These are phyloP conservation scores for Nitzschia sp. DNA, from an alignment of 108 stramenopile genomes.

Conservation along the genomic window DNA sequence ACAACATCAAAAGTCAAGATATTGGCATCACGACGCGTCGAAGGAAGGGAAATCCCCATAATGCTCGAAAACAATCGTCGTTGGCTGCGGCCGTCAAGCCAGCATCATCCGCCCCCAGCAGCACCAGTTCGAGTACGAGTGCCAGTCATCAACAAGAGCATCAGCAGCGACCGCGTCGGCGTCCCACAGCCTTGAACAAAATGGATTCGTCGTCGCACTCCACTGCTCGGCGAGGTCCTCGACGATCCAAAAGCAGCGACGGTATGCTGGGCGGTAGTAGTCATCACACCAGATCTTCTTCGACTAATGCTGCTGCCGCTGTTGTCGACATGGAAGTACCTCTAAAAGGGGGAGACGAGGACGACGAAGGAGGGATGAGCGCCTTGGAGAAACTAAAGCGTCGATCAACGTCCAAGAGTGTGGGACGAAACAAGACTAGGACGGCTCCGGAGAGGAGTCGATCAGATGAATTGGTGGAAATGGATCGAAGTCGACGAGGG, in stretches of 20 bases:
- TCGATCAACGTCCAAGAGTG: slow-evolving; percentile 1
- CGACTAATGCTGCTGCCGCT: background rate
- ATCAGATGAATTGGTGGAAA: slow-evolving; percentile 6
- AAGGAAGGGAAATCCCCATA: background rate
- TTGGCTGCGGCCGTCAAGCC: background rate
- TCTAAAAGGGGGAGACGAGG: background rate
- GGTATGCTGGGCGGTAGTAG: background rate
- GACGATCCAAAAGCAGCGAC: background rate
- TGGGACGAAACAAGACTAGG: background rate
- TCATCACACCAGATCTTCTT: background rate
- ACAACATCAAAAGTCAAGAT: background rate
- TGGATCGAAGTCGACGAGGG: background rate
- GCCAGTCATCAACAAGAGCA: too few species aligned
- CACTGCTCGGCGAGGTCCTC: too few species aligned
- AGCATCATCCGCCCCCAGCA: too few species aligned
- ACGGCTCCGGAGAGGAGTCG: background rate
- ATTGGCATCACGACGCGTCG: background rate
- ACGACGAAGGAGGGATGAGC: background rate
- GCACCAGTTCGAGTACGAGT: too few species aligned
- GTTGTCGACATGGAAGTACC: background rate
- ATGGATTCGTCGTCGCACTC: too few species aligned
- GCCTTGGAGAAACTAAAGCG: slow-evolving; percentile 19
- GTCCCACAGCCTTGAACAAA: too few species aligned
- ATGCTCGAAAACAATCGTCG: background rate
- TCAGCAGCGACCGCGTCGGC: background rate